Percentiles rank a stretch among this genome's conserved stretches.
Evolutionary conservation across 2,329 filamentous ascomycete genomes (phyloP).

Genomic region (Rhinocladiella mackenziei): DNA sequence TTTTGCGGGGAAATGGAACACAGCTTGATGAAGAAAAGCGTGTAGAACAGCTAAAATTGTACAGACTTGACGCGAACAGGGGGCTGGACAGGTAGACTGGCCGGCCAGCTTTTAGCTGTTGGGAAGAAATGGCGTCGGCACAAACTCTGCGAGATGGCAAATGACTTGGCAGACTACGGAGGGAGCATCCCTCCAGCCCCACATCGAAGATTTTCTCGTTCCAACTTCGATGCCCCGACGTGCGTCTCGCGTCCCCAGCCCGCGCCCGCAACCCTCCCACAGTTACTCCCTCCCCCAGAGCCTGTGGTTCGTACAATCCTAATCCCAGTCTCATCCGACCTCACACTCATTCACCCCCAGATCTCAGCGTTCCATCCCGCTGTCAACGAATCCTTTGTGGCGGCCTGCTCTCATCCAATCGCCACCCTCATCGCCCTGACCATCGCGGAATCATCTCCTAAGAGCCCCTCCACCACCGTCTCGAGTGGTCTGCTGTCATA

Average conservation of each 20-base stretch:
- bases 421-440: slow-evolving; percentile 9
- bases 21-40: slow-evolving; percentile 5
- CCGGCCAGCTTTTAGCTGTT: too few species aligned
- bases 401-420: slow-evolving; percentile 8
- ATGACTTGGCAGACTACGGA: background rate
- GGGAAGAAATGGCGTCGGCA: background rate
- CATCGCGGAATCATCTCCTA: slow-evolving; percentile 1
- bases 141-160: background rate
- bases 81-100: too few species aligned
- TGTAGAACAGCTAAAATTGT: background rate
- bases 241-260: background rate
- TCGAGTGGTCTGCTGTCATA: slow-evolving; percentile 22
- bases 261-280: background rate
- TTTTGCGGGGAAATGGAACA: slow-evolving; percentile 20
- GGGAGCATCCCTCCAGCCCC: background rate
- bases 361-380: background rate
- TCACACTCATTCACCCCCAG: slow-evolving; percentile 1
- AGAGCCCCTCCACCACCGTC: slow-evolving; percentile 10
- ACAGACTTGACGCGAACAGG: too few species aligned
- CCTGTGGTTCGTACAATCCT: too few species aligned
- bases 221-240: too few species aligned
- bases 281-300: slow-evolving; percentile 1
- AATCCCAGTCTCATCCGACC: background rate
- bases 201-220: too few species aligned
- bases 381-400: slow-evolving; percentile 2